Conservation (phyloP, 2,329 filamentous ascomycete genomes). For the Cadophora sp. region DNA sequence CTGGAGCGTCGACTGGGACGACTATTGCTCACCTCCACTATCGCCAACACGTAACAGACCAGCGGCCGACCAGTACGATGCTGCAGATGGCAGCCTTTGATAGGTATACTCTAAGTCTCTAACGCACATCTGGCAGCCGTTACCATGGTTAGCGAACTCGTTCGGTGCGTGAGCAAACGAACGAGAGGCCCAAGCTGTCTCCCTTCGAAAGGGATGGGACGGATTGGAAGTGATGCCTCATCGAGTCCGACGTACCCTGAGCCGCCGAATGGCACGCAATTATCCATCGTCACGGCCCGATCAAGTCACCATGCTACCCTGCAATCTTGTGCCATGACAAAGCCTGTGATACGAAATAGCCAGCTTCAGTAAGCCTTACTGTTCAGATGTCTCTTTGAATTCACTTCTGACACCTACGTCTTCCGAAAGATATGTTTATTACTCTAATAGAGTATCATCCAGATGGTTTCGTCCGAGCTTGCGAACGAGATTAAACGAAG, state of each 20-base stretch:
- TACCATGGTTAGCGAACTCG: background rate
- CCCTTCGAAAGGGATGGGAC: background rate
- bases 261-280: background rate
- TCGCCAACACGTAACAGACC: background rate
- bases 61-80: conserved; percentile 1
- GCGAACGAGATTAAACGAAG: conserved; percentile 15
- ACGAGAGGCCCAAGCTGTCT: background rate
- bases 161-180: background rate
- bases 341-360: background rate
- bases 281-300: background rate
- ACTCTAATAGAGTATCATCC: background rate
- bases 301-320: background rate
- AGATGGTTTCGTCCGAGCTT: background rate
- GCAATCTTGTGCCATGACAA: conserved; percentile 3
- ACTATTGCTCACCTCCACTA: background rate
- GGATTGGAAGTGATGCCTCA: background rate
- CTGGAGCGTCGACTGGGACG: background rate
- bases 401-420: background rate
- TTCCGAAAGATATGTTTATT: conserved; percentile 2
- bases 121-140: conserved; percentile 3
- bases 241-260: background rate
- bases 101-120: background rate
- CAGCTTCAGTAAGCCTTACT: background rate
- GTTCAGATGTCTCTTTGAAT: background rate
- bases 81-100: conserved; percentile 2